phyloP scores from a whole-genome alignment of 2,329 filamentous ascomycete genomes.

The Apiospora hydei region DNA sequence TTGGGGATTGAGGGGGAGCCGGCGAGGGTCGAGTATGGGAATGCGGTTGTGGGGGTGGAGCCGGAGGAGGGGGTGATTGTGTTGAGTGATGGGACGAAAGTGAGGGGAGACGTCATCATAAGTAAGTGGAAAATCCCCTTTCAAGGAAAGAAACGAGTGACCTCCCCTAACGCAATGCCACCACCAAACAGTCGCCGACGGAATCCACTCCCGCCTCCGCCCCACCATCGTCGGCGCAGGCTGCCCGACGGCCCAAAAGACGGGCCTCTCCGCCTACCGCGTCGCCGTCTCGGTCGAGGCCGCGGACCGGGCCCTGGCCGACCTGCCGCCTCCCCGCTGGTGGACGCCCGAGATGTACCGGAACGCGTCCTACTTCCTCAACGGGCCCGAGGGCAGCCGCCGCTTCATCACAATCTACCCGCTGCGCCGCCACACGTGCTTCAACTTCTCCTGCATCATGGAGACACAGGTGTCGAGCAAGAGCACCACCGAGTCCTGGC shows the following conservation, averaged over 20 bases:
- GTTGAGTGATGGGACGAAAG: not conserved
- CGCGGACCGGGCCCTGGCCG: conserved; percentile 28
- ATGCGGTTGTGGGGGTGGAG: not conserved
- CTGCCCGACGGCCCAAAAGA: conserved; percentile 14
- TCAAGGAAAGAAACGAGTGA: conserved; percentile 46
- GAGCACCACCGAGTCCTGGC: conserved; percentile 12
- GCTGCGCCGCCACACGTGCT: not conserved
- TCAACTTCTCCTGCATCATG: conserved; percentile 20
- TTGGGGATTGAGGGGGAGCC: conserved; percentile 30
- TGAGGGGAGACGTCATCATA: not conserved
- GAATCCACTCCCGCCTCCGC: conserved; percentile 23
- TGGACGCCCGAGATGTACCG: not conserved
- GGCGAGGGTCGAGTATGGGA: not conserved
- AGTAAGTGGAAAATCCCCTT: not conserved
- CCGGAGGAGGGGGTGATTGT: not conserved
- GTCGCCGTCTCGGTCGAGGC: conserved; percentile 32
- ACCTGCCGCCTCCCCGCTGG: conserved; percentile 13
- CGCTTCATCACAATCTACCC: not conserved
- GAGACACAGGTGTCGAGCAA: not conserved
- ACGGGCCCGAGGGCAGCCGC: not conserved
- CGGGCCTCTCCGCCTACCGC: conserved; percentile 32
- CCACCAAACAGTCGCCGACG: conserved; percentile 27
- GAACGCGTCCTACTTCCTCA: not conserved
- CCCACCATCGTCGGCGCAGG: not conserved
- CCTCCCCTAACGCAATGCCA: conserved; percentile 26